Base-by-base conservation (phyloP, 176 grass and related monocot species). In the Typha latifolia region DNA sequence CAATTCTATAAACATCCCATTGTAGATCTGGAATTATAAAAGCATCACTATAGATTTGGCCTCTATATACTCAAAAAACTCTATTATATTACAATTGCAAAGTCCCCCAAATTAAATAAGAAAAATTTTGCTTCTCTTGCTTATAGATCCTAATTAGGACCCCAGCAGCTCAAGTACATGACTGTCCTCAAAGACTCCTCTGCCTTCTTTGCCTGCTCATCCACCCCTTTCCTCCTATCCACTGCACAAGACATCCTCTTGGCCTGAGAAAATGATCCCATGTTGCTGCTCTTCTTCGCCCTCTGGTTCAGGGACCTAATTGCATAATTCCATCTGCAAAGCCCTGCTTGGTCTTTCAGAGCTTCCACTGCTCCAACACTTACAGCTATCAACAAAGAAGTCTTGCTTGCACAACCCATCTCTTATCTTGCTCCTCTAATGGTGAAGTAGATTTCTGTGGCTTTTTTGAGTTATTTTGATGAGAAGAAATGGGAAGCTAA, bases 271-370 rank as follows among this genome's bases (percentile, higher is more conserved):
- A 61, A 62, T 48, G 53, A 52, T 3, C 31, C 57, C 0, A 50
- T 7, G 55, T 24, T 72, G 68, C 75, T n/a, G n/a, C n/a, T 26
- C 24, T 26, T 67, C 76, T 76, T 86, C 20, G 80, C 82, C 0
- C 8, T 22, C 11, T 72, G 71, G 62, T 90, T 73, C 31, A 82
- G 9, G 8, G 80, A 84, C 0, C 75, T 49, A 16, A 90, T 6
- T 0, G 80, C 81, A 29, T 90, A 86, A 72, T 90, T 95, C 91
- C 84, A 95, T 14, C 91, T 67, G 63, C 87, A 90, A 16, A 87
- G 87, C 0, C 84, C 87, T 0, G 52, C 78, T 49, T 96, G 87
- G 65, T 93, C 85, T 72, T 94, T 95, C 55, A 92, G 75, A 4
- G 85, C 90, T 49, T 93, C 90, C 69, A 88, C 90, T 0, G 82